phyloP scores from a whole-genome alignment of 164 flowering plant genomes.

The Magnolia changhungtana region DNA sequence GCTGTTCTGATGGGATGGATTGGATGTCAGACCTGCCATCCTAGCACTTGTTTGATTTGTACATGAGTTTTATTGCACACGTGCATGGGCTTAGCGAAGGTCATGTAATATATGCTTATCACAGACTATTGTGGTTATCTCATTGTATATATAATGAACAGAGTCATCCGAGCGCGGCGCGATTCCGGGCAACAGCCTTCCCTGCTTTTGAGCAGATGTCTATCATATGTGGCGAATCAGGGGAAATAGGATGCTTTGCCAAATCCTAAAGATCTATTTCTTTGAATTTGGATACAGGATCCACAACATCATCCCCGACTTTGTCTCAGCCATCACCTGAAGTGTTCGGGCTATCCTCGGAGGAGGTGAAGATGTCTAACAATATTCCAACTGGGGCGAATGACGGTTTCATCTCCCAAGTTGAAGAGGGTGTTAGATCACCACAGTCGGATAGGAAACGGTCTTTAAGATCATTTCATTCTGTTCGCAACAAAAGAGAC shows the following conservation, averaged over 20 bases:
- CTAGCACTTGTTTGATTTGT: no score
- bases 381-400: not conserved
- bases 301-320: not conserved
- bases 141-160: not conserved
- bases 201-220: not conserved
- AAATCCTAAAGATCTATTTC: not conserved
- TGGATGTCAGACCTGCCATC: no score
- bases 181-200: not conserved
- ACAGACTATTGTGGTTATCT: no score
- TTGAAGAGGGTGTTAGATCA: not conserved
- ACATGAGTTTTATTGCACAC: no score
- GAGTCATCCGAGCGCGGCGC: not conserved
- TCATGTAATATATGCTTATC: no score
- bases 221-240: not conserved
- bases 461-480: not conserved
- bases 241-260: not conserved
- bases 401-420: not conserved
- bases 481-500: not conserved
- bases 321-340: not conserved
- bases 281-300: not conserved
- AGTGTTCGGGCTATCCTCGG: not conserved
- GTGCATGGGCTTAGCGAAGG: no score
- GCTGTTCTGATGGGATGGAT: no score
- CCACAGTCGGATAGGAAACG: not conserved
- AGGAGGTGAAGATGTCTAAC: not conserved